A percentile compares a stretch with the other conserved stretches of the same genome.
phyloP scores from a whole-genome alignment of 495 filamentous ascomycete species.

The Trichoderma virens region DNA sequence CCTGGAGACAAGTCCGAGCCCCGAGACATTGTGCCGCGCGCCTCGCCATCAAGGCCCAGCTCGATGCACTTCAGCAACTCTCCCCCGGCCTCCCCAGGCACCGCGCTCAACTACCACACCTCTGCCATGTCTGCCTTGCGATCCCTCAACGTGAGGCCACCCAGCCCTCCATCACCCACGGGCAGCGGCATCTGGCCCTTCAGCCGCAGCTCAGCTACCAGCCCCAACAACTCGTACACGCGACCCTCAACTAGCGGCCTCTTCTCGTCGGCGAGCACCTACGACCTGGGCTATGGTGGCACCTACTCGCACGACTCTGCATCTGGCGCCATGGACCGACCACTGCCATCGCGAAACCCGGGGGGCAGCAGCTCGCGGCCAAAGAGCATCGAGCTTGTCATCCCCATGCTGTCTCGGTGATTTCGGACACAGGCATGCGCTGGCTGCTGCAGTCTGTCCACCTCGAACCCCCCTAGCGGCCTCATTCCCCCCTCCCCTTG shows the following conservation, averaged over 20 bases:
- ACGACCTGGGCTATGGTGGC: constrained; percentile 26
- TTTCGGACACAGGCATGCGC: neutral
- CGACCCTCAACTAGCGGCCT: constrained; percentile 26
- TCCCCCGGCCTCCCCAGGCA: constrained; percentile 32
- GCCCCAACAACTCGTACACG: constrained; percentile 39
- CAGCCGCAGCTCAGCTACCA: constrained; percentile 34
- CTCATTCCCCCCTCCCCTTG: neutral
- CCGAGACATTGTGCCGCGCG: constrained; percentile 43
- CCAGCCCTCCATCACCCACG: constrained; percentile 39
- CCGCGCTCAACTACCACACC: constrained; percentile 22
- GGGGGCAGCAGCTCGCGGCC: constrained; percentile 35
- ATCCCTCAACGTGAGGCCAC: constrained; percentile 36
- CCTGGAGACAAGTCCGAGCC: constrained; percentile 31
- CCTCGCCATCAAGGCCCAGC: constrained; percentile 40
- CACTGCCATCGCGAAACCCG: constrained; percentile 35
- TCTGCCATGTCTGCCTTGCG: constrained; percentile 39
- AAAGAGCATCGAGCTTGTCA: constrained; percentile 45
- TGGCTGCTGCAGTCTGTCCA: neutral
- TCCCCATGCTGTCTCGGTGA: constrained; percentile 40
- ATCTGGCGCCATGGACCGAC: constrained; percentile 30
- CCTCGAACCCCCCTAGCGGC: neutral
- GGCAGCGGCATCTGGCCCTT: constrained; percentile 37
- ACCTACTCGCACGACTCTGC: constrained; percentile 22
- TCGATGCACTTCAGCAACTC: constrained; percentile 28
- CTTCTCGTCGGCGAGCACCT: constrained; percentile 34